Evolutionary conservation across 2,329 filamentous ascomycete genomes (phyloP).

Genomic region (Paracorniculantispora psalliotae): DNA sequence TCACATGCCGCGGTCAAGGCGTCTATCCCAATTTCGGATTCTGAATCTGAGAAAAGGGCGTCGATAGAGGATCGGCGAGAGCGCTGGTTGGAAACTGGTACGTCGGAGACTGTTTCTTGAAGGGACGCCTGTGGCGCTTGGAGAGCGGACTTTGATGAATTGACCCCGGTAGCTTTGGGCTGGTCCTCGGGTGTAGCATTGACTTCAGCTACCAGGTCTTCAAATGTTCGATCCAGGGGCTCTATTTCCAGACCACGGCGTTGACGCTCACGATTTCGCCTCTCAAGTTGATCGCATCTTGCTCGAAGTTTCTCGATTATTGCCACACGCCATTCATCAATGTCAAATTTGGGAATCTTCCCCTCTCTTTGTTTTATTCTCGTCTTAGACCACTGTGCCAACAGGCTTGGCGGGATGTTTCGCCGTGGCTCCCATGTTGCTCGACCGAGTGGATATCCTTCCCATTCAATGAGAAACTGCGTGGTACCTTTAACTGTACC

Average conservation of each 20-base stretch:
- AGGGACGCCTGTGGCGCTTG: too few species aligned
- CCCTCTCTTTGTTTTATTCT: slow-evolving; percentile 33
- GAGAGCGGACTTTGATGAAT: neutral
- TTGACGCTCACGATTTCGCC: slow-evolving; percentile 40
- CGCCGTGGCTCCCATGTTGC: slow-evolving; percentile 47
- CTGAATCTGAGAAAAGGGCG: neutral
- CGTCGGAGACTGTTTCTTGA: neutral
- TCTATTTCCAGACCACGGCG: slow-evolving; percentile 30
- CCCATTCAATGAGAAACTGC: slow-evolving; percentile 35
- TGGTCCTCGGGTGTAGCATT: slow-evolving; percentile 15
- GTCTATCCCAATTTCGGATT: neutral
- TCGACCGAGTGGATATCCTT: slow-evolving; percentile 29
- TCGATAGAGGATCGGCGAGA: slow-evolving; percentile 11
- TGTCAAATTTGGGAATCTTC: slow-evolving; percentile 31
- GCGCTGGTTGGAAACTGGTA: neutral
- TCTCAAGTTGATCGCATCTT: slow-evolving; percentile 34
- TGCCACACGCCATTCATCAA: slow-evolving; percentile 34
- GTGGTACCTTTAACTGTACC: slow-evolving; percentile 23
- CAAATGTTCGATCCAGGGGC: slow-evolving; percentile 16
- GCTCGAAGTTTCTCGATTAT: slow-evolving; percentile 20
- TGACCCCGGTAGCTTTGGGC: neutral
- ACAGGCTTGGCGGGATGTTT: slow-evolving; percentile 36
- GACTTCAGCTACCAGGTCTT: slow-evolving; percentile 20
- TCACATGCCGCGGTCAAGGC: neutral
- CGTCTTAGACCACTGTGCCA: slow-evolving; percentile 38